A percentile compares a stretch with the other conserved stretches of the same genome.
Evolutionary conservation across 2,329 filamentous ascomycete species (phyloP).

Genomic region (Stagonosporopsis vannaccii): DNA sequence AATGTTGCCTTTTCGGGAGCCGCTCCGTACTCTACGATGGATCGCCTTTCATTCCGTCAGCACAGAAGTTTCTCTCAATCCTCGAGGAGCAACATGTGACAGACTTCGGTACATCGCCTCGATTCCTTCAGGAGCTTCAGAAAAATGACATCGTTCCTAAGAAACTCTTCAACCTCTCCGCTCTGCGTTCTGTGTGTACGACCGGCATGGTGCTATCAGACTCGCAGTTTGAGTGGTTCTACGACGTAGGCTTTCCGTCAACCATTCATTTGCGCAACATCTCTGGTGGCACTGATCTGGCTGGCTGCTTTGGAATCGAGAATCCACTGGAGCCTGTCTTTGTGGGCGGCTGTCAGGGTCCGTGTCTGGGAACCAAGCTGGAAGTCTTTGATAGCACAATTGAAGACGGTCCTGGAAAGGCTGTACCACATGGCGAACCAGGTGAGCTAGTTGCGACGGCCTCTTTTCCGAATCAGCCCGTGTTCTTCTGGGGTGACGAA

Average conservation of each 20-base stretch:
- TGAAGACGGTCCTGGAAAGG: slow-evolving; percentile 55
- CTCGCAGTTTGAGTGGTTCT: slow-evolving; percentile 80
- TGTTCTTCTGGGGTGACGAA: slow-evolving; percentile 57
- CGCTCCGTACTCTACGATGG: slow-evolving; percentile 80
- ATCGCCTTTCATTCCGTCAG: slow-evolving; percentile 76
- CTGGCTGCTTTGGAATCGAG: slow-evolving; percentile 67
- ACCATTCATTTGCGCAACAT: slow-evolving; percentile 75
- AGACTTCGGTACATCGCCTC: slow-evolving; percentile 76
- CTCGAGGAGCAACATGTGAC: slow-evolving; percentile 71
- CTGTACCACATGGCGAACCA: slow-evolving; percentile 68
- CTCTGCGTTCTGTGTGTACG: slow-evolving; percentile 67
- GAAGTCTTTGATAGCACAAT: slow-evolving; percentile 66
- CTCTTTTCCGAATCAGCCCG: slow-evolving; percentile 78
- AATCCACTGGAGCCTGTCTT: slow-evolving; percentile 75
- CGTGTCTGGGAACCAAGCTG: slow-evolving; percentile 61
- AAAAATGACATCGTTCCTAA: slow-evolving; percentile 69
- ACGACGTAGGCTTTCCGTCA: slow-evolving; percentile 73
- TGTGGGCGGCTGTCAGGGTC: slow-evolving; percentile 63
- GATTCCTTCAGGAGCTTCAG: slow-evolving; percentile 77
- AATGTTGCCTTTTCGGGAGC: slow-evolving; percentile 66
- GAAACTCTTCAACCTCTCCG: slow-evolving; percentile 67
- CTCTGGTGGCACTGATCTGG: slow-evolving; percentile 79
- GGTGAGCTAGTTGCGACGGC: slow-evolving; percentile 77
- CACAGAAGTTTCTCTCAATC: slow-evolving; percentile 68
- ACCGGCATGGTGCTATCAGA: slow-evolving; percentile 86